Conservation (phyloP, 2,329 filamentous ascomycete species). For the Dactylellina haptotyla region DNA sequence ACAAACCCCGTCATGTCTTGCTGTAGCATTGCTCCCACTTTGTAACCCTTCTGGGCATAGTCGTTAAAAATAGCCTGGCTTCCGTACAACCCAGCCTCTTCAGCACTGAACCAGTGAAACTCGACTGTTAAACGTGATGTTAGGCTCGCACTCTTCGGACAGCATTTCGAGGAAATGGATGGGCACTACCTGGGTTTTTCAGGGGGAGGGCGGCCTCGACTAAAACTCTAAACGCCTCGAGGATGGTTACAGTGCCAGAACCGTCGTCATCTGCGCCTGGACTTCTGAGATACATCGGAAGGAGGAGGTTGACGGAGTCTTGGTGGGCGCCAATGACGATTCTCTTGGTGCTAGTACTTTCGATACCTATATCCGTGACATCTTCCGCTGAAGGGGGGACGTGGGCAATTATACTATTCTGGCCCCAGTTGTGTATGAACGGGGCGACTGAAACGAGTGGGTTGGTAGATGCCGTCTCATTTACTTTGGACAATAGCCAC, state of each 20-base stretch:
- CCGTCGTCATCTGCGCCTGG: conserved; percentile 97
- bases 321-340: conserved; percentile 75
- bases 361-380: neutral
- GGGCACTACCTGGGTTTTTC: conserved; percentile 44
- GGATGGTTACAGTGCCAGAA: conserved; percentile 89
- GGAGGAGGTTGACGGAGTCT: conserved; percentile 92
- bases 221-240: conserved; percentile 86
- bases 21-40: conserved; percentile 96
- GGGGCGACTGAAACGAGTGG: conserved; percentile 60
- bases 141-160: conserved; percentile 16
- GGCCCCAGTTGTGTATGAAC: conserved; percentile 86
- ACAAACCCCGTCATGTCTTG: conserved; percentile 97
- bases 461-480: conserved; percentile 72
- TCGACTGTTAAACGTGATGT: conserved; percentile 79
- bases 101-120: conserved; percentile 95
- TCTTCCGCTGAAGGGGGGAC: conserved; percentile 68
- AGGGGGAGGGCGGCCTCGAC: conserved; percentile 65
- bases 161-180: neutral
- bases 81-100: conserved; percentile 86
- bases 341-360: conserved; percentile 31
- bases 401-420: conserved; percentile 88
- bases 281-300: conserved; percentile 83
- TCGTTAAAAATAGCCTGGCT: conserved; percentile 87
- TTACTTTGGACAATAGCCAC: conserved; percentile 83
- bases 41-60: conserved; percentile 77